Evolutionary conservation across 495 filamentous ascomycete species (phyloP).

Genomic region (Xylaria longipes): DNA sequence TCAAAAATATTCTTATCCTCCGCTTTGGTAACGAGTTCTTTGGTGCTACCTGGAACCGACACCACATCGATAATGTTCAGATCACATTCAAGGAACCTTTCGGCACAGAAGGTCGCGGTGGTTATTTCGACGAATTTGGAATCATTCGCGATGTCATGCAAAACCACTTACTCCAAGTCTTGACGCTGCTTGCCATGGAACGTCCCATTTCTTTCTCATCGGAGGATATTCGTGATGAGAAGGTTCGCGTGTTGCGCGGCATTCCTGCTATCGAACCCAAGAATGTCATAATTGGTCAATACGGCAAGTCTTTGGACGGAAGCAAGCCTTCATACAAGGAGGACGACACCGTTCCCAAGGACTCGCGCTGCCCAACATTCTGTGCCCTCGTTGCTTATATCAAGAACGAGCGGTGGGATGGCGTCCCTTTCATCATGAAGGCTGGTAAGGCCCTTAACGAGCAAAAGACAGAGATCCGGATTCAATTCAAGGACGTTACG

Average conservation of each 20-base stretch:
- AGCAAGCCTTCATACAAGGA: slow-evolving; percentile 98
- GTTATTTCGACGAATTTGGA: slow-evolving; percentile 99
- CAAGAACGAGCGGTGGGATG: slow-evolving; percentile 99
- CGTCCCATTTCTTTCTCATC: slow-evolving; percentile 97
- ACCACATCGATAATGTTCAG: slow-evolving; percentile 99
- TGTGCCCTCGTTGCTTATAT: slow-evolving; percentile 96
- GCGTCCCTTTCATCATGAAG: slow-evolving; percentile 99
- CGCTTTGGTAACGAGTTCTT: slow-evolving; percentile 99
- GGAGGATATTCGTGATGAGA: slow-evolving; percentile 98
- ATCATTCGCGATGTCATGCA: slow-evolving; percentile 99
- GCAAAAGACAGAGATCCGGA: slow-evolving; percentile 99
- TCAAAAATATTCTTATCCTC: slow-evolving; percentile 99
- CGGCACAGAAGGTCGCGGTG: slow-evolving; percentile 97
- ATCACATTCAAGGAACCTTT: slow-evolving; percentile 99
- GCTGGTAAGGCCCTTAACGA: slow-evolving; percentile 99
- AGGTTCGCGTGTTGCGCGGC: slow-evolving; percentile 92
- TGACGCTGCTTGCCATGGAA: slow-evolving; percentile 98
- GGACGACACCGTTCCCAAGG: slow-evolving; percentile 97
- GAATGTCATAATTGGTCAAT: slow-evolving; percentile 99
- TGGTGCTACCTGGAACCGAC: slow-evolving; percentile 97
- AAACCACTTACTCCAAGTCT: slow-evolving; percentile 93
- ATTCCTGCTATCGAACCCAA: slow-evolving; percentile 98
- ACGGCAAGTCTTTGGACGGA: slow-evolving; percentile 94
- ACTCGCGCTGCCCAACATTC: slow-evolving; percentile 97
- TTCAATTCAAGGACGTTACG: slow-evolving; percentile 99